Conservation (phyloP, 2,329 filamentous ascomycete genomes). For the Bipolaris victoriae region DNA sequence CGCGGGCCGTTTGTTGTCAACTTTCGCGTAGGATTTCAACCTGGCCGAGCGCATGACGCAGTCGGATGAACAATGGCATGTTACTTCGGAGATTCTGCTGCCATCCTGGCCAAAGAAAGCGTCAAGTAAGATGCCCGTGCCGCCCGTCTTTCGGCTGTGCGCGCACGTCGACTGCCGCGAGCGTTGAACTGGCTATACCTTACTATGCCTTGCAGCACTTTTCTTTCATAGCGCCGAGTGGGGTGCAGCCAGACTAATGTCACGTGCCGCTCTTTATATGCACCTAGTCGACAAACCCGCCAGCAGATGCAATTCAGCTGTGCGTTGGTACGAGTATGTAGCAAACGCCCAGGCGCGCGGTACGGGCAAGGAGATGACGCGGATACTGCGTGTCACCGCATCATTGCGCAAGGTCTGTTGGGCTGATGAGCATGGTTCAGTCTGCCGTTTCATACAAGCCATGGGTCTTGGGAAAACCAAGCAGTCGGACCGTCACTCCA, state of each 20-base stretch:
- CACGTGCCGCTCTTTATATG: not conserved
- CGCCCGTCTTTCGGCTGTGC: conserved; percentile 7
- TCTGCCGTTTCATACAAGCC: conserved; percentile 15
- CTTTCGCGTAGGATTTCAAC: not conserved
- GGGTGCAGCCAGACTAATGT: not conserved
- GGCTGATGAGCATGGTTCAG: not conserved
- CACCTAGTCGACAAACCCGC: not conserved
- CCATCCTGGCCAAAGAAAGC: not conserved
- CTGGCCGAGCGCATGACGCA: not conserved
- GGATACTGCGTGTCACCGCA: not conserved
- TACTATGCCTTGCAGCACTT: conserved; percentile 9
- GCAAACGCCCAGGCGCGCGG: not conserved
- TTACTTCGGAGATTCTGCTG: conserved; percentile 9
- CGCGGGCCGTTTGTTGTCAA: not conserved
- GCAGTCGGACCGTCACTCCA: conserved; percentile 10
- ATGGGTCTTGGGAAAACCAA: conserved; percentile 1
- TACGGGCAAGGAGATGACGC: conserved; percentile 6
- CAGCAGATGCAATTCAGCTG: conserved; percentile 5
- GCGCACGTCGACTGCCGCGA: not conserved
- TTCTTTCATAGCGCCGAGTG: not conserved
- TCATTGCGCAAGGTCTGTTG: not conserved
- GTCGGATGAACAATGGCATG: not conserved
- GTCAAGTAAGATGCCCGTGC: conserved; percentile 3
- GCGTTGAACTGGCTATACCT: not conserved
- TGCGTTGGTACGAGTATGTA: conserved; percentile 2